Evolutionary conservation across 768 basidiomycete genomes (phyloP).

Genomic region (Boletus insuetus): DNA sequence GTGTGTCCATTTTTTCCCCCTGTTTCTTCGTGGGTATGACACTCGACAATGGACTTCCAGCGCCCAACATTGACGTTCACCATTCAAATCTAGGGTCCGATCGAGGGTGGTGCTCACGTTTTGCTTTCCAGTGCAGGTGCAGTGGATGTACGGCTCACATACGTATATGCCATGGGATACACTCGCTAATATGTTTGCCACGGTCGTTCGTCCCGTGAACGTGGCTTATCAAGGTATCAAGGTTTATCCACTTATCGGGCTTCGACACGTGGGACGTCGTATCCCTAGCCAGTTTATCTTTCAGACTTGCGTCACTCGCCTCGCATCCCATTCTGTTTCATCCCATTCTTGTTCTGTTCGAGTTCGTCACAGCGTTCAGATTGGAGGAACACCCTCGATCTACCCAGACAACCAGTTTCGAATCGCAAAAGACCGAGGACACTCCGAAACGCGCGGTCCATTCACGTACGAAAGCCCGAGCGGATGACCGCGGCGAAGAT

Average conservation of each 20-base stretch:
- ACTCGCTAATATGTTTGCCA: neutral
- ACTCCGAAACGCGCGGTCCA: too few relatives aligned
- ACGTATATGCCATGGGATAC: neutral
- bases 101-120: neutral
- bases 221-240: neutral
- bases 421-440: too few relatives aligned
- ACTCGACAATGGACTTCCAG: too few relatives aligned
- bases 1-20: neutral
- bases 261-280: neutral
- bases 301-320: too few relatives aligned
- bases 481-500: too few relatives aligned
- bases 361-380: neutral
- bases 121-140: too few relatives aligned
- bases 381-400: neutral
- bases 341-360: neutral
- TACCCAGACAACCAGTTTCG: too few relatives aligned
- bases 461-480: too few relatives aligned
- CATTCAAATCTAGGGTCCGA: neutral
- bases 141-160: neutral
- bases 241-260: neutral
- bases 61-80: too few relatives aligned
- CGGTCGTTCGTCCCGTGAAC: neutral
- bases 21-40: too few relatives aligned
- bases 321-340: neutral
- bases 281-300: too few relatives aligned